Conservation (phyloP, 148 eudicot genomes). For the Beta vulgaris region DNA sequence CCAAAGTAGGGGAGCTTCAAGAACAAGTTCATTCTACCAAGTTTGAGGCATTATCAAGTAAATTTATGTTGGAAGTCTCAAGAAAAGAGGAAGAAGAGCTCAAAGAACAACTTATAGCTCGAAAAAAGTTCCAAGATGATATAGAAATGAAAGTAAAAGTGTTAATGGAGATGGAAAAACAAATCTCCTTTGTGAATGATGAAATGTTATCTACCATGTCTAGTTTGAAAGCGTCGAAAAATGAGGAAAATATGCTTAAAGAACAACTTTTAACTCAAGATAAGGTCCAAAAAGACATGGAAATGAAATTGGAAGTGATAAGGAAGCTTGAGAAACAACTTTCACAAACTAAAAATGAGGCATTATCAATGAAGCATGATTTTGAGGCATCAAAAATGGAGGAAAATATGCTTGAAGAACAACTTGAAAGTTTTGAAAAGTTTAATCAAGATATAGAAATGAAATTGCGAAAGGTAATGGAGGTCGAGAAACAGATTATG, state of each 20-base stretch:
- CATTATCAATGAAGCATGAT: neutral
- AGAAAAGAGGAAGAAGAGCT: constrained; percentile 2
- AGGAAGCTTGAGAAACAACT: constrained; percentile 17
- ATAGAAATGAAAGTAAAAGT: constrained; percentile 9
- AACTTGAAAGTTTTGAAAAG: constrained; percentile 8
- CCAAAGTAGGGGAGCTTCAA: neutral
- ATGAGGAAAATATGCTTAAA: constrained; percentile 6
- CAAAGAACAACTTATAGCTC: neutral
- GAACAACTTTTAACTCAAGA: constrained; percentile 1
- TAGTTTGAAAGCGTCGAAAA: neutral
- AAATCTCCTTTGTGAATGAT: neutral
- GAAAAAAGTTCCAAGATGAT: constrained; percentile 5
- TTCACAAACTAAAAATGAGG: neutral
- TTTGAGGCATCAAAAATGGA: constrained; percentile 12
- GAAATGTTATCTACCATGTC: neutral
- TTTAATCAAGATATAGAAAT: neutral
- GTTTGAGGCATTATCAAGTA: constrained; percentile 7
- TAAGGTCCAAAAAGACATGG: neutral
- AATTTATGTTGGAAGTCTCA: constrained; percentile 1
- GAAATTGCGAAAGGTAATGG: neutral
- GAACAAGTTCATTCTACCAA: constrained; percentile 11
- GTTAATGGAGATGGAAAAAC: constrained; percentile 5
- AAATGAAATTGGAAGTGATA: neutral
- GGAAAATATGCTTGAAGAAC: constrained; percentile 6
- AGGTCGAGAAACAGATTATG: constrained; percentile 10